Conservation (phyloP, 2,329 filamentous ascomycete species). For the Fusarium dimerum region DNA sequence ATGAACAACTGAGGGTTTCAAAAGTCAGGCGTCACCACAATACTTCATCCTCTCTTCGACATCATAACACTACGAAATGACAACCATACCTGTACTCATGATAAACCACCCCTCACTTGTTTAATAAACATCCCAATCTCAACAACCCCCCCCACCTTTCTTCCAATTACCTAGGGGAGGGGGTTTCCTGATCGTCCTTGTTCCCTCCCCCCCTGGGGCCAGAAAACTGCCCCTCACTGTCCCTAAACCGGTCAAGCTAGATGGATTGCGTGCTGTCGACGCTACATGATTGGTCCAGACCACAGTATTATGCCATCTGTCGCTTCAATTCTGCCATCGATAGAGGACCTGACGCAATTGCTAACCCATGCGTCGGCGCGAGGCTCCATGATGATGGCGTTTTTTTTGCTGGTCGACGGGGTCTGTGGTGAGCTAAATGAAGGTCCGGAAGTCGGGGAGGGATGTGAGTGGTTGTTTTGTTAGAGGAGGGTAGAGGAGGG, state of each 20-base stretch:
- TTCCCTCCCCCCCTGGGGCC: neutral
- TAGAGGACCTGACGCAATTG: conserved; percentile 28
- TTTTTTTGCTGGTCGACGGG: conserved; percentile 4
- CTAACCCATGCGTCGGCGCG: conserved; percentile 1
- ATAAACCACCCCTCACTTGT: no score
- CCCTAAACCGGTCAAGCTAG: conserved; percentile 25
- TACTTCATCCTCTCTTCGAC: no score
- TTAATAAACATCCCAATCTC: no score
- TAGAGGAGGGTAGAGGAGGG: no score
- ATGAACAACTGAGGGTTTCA: no score
- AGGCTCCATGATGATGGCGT: neutral
- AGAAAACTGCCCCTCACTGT: conserved; percentile 24
- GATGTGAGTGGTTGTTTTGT: no score
- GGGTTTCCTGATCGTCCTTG: neutral
- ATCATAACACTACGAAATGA: no score
- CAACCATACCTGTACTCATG: no score
- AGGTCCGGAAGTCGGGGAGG: no score
- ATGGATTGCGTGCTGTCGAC: conserved; percentile 28
- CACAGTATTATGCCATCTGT: conserved; percentile 26
- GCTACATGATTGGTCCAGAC: conserved; percentile 15
- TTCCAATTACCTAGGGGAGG: neutral
- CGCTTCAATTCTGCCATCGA: conserved; percentile 29
- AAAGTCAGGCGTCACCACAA: no score
- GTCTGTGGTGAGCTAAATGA: conserved; percentile 2
- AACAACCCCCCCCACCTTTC: conserved; percentile 8